Conservation (phyloP, 768 basidiomycete species). For the Auricularia sp. region DNA sequence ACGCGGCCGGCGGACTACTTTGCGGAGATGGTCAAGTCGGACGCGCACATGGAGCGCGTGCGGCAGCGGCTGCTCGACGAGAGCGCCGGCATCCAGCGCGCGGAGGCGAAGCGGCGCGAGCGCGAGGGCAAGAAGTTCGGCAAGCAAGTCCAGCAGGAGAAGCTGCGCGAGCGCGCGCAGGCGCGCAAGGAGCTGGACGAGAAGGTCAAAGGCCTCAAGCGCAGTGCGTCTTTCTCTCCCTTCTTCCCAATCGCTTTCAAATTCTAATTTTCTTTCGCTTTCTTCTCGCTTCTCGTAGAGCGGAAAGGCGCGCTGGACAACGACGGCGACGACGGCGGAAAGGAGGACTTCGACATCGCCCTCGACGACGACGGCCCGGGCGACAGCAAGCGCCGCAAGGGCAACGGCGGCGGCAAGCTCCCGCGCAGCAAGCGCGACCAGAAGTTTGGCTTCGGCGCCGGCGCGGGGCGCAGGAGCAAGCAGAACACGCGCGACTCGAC, state of each 20-base stretch:
- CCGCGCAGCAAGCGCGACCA: conserved; percentile 56
- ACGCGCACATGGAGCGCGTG: conserved; percentile 95
- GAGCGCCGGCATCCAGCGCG: conserved; percentile 74
- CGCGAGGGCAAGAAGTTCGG: conserved; percentile 96
- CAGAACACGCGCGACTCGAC: conserved; percentile 76
- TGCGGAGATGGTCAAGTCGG: conserved; percentile 97
- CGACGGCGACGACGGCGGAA: conserved; percentile 38
- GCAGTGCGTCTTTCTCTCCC: conserved; percentile 47
- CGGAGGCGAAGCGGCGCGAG: conserved; percentile 84
- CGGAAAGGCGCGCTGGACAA: conserved; percentile 73
- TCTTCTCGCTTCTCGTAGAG: conserved; percentile 36
- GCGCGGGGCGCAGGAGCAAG: conserved; percentile 58
- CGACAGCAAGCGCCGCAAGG: conserved; percentile 40
- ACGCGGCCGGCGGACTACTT: conserved; percentile 91
- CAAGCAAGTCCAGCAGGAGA: conserved; percentile 94
- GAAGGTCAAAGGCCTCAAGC: conserved; percentile 73
- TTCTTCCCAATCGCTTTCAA: not conserved
- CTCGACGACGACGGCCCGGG: conserved; percentile 83
- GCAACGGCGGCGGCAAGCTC: conserved; percentile 26
- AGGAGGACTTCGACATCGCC: conserved; percentile 71
- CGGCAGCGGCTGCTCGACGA: conserved; percentile 86
- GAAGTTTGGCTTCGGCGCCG: conserved; percentile 70
- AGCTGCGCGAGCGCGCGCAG: conserved; percentile 78
- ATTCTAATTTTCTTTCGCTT: not conserved
- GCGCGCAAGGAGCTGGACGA: conserved; percentile 91